Evolutionary conservation across 768 basidiomycete species (phyloP).

Genomic region (Suillus ampliporus): DNA sequence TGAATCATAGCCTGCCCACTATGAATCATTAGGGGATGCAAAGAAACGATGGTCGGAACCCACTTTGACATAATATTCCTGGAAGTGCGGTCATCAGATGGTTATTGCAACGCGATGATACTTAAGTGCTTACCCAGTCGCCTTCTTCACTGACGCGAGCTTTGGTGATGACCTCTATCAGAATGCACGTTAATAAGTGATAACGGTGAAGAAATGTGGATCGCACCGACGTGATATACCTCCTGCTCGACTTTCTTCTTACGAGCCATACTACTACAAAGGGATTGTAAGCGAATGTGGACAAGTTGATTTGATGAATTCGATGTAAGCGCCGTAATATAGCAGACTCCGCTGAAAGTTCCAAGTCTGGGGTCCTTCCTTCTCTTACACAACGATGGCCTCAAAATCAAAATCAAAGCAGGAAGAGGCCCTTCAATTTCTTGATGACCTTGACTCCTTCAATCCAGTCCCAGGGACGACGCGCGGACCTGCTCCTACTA

Average conservation of each 20-base stretch:
- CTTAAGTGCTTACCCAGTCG: conserved; percentile 61
- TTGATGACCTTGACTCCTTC: conserved; percentile 92
- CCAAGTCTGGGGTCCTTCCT: conserved; percentile 4
- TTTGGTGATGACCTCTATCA: conserved; percentile 62
- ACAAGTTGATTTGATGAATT: not conserved
- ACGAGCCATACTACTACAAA: conserved; percentile 29
- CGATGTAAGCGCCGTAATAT: conserved; percentile 4
- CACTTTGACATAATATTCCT: conserved; percentile 79
- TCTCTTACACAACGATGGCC: conserved; percentile 32
- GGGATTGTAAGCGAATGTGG: not conserved
- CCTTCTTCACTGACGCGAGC: conserved; percentile 57
- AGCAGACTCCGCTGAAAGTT: not conserved
- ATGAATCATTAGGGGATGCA: conserved; percentile 13
- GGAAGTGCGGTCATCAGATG: conserved; percentile 9
- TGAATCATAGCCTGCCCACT: conserved; percentile 74
- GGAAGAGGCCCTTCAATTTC: conserved; percentile 89
- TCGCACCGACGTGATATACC: conserved; percentile 56
- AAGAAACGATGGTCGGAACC: not conserved
- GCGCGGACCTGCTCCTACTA: conserved; percentile 25
- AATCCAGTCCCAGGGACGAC: conserved; percentile 44
- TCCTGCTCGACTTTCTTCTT: conserved; percentile 39
- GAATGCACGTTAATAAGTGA: not conserved
- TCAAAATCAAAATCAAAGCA: conserved; percentile 74
- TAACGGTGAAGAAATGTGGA: not conserved
- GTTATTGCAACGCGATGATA: not conserved